Percentiles rank a stretch among this genome's conserved stretches.
phyloP scores from a whole-genome alignment of 306 rosid species.

The Herpetospermum pedunculosum region DNA sequence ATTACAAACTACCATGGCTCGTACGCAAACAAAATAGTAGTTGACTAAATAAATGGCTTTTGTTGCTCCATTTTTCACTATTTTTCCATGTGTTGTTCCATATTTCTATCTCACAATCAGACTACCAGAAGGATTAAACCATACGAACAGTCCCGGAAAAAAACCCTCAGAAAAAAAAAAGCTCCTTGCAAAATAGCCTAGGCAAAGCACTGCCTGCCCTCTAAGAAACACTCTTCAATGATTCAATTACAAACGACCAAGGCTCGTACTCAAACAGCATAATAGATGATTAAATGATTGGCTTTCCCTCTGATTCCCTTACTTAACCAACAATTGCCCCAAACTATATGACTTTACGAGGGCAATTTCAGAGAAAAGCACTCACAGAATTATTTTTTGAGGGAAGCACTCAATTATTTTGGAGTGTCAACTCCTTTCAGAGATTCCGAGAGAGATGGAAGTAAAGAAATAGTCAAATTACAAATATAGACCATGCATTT shows the following conservation, averaged over 20 bases:
- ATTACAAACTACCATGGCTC: neutral
- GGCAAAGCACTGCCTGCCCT: neutral
- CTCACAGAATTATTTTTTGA: too few relatives aligned
- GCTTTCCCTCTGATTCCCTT: neutral
- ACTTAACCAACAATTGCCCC: neutral
- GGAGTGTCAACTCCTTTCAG: neutral
- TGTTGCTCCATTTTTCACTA: neutral
- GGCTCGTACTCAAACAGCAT: neutral
- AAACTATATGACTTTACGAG: neutral
- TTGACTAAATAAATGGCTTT: neutral
- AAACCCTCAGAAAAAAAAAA: neutral
- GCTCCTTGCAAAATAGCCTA: neutral
- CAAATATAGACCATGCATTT: neutral
- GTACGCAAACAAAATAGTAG: neutral
- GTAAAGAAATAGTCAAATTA: neutral
- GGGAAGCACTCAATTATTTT: neutral
- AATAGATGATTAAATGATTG: neutral
- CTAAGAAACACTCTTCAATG: neutral
- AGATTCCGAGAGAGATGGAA: neutral
- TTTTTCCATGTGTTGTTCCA: neutral
- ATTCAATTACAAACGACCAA: neutral
- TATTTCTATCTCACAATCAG: neutral
- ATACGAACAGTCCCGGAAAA: neutral
- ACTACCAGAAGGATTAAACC: neutral
- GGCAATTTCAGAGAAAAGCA: too few relatives aligned